These are phyloP conservation scores for Saccharomyces mikatae DNA, from an alignment of 805 yeast genomes.

Conservation along the genomic window DNA sequence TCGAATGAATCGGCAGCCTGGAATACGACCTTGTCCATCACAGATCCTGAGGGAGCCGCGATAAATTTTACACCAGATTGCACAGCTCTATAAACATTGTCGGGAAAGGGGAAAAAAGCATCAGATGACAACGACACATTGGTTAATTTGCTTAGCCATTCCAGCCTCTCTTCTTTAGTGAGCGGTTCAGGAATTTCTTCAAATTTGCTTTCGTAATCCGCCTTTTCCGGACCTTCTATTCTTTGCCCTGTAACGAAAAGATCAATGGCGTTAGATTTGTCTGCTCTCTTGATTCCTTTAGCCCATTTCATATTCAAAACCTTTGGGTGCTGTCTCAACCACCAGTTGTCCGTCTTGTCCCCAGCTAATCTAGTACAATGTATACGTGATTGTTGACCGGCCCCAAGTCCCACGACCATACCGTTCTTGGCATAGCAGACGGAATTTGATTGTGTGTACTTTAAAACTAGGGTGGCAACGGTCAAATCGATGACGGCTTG, in stretches of 20 bases:
- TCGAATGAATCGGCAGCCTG: conserved; percentile 90
- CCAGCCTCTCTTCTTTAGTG: conserved; percentile 72
- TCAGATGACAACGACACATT: conserved; percentile 92
- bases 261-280: conserved; percentile 96
- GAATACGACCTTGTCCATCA: conserved; percentile 93
- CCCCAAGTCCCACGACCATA: conserved; percentile 98
- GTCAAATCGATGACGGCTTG: conserved; percentile 91
- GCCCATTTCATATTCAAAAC: conserved; percentile 95
- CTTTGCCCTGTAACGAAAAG: conserved; percentile 90
- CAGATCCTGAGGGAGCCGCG: conserved; percentile 97
- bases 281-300: conserved; percentile 96
- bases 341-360: conserved; percentile 99
- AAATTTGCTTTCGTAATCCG: conserved; percentile 86
- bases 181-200: conserved; percentile 76
- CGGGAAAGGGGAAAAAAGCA: conserved; percentile 99
- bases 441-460: conserved; percentile 97
- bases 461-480: conserved; percentile 94
- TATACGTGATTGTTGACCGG: conserved; percentile 98
- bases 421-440: conserved; percentile 98
- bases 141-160: conserved; percentile 73
- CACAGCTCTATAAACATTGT: conserved; percentile 95
- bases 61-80: conserved; percentile 92
- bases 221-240: conserved; percentile 81
- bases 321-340: conserved; percentile 97
- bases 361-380: conserved; percentile 99